A percentile compares a stretch with the other conserved stretches of the same genome.
Evolutionary conservation across 2,329 filamentous ascomycete genomes (phyloP).

Genomic region (Nemania sp.): DNA sequence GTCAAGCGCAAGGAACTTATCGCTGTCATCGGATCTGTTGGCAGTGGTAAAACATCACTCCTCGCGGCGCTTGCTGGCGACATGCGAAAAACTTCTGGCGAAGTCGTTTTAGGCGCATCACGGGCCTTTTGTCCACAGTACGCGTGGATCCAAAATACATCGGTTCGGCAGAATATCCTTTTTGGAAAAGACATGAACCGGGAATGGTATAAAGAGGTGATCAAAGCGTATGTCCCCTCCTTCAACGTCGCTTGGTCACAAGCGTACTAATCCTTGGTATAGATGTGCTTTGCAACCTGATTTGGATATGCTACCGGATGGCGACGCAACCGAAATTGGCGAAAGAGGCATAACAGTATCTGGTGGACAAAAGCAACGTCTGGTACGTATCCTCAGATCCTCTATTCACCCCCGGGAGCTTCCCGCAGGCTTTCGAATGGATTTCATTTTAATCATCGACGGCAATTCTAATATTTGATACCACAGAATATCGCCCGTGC

Average conservation of each 20-base stretch:
- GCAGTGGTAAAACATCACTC: slow-evolving; percentile 87
- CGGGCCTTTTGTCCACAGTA: slow-evolving; percentile 94
- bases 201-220: slow-evolving; percentile 81
- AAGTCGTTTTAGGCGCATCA: slow-evolving; percentile 74
- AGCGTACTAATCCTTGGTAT: slow-evolving; percentile 23
- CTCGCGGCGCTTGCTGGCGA: slow-evolving; percentile 89
- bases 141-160: slow-evolving; percentile 95
- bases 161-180: slow-evolving; percentile 83
- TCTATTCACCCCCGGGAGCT: not conserved
- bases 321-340: slow-evolving; percentile 89
- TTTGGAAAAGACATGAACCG: slow-evolving; percentile 81
- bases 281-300: slow-evolving; percentile 82
- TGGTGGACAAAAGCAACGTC: slow-evolving; percentile 89
- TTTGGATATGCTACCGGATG: slow-evolving; percentile 88
- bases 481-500: slow-evolving; percentile 77
- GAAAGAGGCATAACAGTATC: slow-evolving; percentile 95
- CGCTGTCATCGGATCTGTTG: slow-evolving; percentile 86
- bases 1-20: slow-evolving; percentile 76
- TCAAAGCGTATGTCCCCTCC: slow-evolving; percentile 64
- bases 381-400: slow-evolving; percentile 44
- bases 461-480: slow-evolving; percentile 1
- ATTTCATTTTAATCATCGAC: no score
- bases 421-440: no score
- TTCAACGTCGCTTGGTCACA: slow-evolving; percentile 9
- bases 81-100: slow-evolving; percentile 81